Percentiles rank a stretch among this genome's conserved stretches.
phyloP scores from a whole-genome alignment of 31 red algal species.

The Odonthalia washingtoniensis region DNA sequence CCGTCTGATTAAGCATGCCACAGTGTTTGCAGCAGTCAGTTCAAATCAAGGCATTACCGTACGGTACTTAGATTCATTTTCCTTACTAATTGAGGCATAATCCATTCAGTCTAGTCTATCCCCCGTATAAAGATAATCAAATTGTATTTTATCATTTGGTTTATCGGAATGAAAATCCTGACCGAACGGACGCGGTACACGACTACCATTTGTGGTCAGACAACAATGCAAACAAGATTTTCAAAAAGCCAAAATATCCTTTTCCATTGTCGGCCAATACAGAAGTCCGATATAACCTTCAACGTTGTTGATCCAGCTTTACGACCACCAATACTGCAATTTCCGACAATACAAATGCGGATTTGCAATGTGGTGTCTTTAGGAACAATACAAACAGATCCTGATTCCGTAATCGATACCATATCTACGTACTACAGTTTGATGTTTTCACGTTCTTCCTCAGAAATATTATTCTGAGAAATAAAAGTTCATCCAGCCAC shows the following conservation, averaged over 20 bases:
- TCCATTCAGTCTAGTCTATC: not conserved
- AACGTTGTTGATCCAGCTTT: not conserved
- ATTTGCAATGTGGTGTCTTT: too few relatives aligned
- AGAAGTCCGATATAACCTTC: not conserved
- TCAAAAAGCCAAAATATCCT: constrained; percentile 10
- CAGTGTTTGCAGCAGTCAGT: not conserved
- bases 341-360: not conserved
- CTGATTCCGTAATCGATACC: too few relatives aligned
- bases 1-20: constrained; percentile 10
- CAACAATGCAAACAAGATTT: constrained; percentile 36
- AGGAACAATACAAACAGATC: too few relatives aligned
- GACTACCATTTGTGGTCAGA: not conserved
- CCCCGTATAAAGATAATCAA: constrained; percentile 23
- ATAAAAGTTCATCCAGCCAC: too few relatives aligned
- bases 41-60: not conserved
- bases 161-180: not conserved
- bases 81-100: constrained; percentile 24
- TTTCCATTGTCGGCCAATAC: constrained; percentile 18
- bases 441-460: too few relatives aligned
- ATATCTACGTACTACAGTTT: too few relatives aligned
- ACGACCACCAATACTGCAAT: not conserved
- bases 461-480: too few relatives aligned
- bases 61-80: constrained; percentile 18
- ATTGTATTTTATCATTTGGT: constrained; percentile 28
- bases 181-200: not conserved